Base-by-base conservation (phyloP, 2,329 filamentous ascomycete genomes). In the Colletotrichum siamense region DNA sequence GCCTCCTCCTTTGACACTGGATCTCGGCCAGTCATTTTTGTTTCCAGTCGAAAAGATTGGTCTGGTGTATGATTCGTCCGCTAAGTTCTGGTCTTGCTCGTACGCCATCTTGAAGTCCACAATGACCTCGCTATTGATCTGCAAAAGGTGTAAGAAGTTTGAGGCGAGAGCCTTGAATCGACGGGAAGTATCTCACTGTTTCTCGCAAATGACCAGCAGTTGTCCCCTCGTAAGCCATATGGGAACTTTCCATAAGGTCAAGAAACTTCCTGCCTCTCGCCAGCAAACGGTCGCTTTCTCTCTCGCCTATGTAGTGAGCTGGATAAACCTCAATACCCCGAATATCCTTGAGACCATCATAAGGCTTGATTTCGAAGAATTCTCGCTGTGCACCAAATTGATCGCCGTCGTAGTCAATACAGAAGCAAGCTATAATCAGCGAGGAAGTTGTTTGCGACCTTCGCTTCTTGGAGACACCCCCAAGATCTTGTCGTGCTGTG, bases 41-140 rank as follows among this genome's bases (percentile, higher is more conserved):
- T 10, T 28, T 12, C 26, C 24, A 10, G 10, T n/a, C 18, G 22
- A 16, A n/a, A 66, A 49, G 6, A 28, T 49, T 8, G 63, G 63
- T n/a, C 12, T 49, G 16, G 39, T 66, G n/a, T 66, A 34, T 6
- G 15, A n/a, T 16, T 49, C 13, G 6, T 49, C 62, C 13, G 24
- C 39, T 44, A 44, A 44, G 39, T 44, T 44, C 39, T 44, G 39
- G 8, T 65, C 64, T n/a, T 77, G 57, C 55, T 78, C 61, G 32
- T 81, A 82, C 2, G 81, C 82, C 22, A 79, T 69, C 52, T 80
- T 79, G 26, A 82, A 79, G 66, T 84, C 83, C 5, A 84, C 73
- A 0, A 84, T 77, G 0, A 84, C 82, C 10, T 81, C 78, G 44
- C 81, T 82, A 24, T 80, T 79, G 4, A 84, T 80, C 75, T 83